A percentile compares a stretch with the other conserved stretches of the same genome.
Conservation (phyloP, 306 rosid genomes). For the Pterocarpus santalinus region DNA sequence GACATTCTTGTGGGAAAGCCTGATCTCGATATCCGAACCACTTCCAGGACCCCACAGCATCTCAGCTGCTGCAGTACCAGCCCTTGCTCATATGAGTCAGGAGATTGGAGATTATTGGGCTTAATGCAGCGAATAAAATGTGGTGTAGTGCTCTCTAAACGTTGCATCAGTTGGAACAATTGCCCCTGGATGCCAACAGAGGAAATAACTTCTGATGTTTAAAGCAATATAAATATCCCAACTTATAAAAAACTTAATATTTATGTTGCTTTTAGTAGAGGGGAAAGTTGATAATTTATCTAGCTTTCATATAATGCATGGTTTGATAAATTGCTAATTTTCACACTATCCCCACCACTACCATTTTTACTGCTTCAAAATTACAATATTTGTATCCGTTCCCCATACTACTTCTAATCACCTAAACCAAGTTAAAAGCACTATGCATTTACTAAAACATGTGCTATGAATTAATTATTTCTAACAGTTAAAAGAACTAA, state of each 20-base stretch:
- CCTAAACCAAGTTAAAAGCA: constrained; percentile 36
- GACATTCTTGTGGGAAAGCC: constrained; percentile 99
- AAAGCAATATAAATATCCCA: constrained; percentile 33
- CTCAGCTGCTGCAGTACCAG: constrained; percentile 96
- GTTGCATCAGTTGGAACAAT: constrained; percentile 93
- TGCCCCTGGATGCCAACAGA: constrained; percentile 71
- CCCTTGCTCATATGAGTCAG: constrained; percentile 90
- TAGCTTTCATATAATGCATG: background rate
- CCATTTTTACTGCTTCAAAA: constrained; percentile 12
- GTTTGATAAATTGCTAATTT: background rate
- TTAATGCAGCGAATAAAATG: constrained; percentile 99
- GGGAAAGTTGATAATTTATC: constrained; percentile 1
- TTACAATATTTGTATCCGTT: background rate
- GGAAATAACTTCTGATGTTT: constrained; percentile 23
- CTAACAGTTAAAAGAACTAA: constrained; percentile 20
- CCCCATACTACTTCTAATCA: constrained; percentile 34
- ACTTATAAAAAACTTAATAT: background rate
- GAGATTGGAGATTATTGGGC: constrained; percentile 96
- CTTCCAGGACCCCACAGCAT: constrained; percentile 99
- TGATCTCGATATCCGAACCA: constrained; percentile 94
- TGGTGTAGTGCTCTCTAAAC: constrained; percentile 94
- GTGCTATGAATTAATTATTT: constrained; percentile 12
- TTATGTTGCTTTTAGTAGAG: background rate
- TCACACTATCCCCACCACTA: background rate
- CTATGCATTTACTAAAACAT: constrained; percentile 14